These are phyloP conservation scores for Cercospora janseana DNA, from an alignment of 2,329 filamentous ascomycete species.

Conservation along the genomic window DNA sequence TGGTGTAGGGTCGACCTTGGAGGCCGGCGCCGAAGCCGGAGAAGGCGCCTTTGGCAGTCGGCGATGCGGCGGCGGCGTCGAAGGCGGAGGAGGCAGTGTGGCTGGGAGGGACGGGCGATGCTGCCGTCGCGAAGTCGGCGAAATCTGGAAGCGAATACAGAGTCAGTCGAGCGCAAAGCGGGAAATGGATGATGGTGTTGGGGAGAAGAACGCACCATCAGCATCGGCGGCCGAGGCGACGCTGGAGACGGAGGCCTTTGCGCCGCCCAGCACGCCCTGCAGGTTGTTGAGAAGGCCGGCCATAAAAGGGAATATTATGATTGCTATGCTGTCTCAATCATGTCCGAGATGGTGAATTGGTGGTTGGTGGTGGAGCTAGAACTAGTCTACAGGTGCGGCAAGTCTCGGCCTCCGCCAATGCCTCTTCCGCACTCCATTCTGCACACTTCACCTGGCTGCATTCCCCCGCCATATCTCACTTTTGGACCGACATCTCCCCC, in stretches of 20 bases:
- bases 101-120: slow-evolving; percentile 59
- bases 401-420: slow-evolving; percentile 4
- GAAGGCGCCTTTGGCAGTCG: slow-evolving; percentile 24
- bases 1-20: slow-evolving; percentile 68
- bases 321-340: too few species aligned
- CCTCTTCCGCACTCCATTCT: too few species aligned
- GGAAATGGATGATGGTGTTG: too few species aligned
- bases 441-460: too few species aligned
- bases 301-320: slow-evolving; percentile 35
- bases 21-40: slow-evolving; percentile 42
- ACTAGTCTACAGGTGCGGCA: not conserved
- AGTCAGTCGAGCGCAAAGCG: too few species aligned
- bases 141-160: slow-evolving; percentile 63
- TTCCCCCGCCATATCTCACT: not conserved
- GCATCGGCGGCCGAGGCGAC: slow-evolving; percentile 37
- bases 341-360: too few species aligned
- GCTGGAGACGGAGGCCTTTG: slow-evolving; percentile 56
- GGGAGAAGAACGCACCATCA: slow-evolving; percentile 20
- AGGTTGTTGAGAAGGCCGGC: slow-evolving; percentile 63
- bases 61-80: slow-evolving; percentile 42
- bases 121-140: slow-evolving; percentile 82
- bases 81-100: slow-evolving; percentile 53
- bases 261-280: slow-evolving; percentile 67
- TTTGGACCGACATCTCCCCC: too few species aligned
- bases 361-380: too few species aligned